A percentile compares a stretch with the other conserved stretches of the same genome.
These are phyloP conservation scores for Candida nitratophila DNA, from an alignment of 805 yeast species.

Conservation along the genomic window DNA sequence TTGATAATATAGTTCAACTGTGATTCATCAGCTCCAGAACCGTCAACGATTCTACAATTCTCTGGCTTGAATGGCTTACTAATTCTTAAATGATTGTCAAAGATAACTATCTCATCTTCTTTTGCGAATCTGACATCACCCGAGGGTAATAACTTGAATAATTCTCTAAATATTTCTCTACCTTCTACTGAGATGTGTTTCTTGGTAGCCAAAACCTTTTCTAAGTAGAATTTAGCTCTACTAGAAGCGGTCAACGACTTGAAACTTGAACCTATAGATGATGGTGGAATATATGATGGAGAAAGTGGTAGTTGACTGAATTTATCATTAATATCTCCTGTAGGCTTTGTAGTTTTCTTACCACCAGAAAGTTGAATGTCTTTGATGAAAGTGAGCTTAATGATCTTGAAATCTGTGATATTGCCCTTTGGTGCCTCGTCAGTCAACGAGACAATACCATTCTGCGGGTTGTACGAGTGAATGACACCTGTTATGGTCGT, in stretches of 20 bases:
- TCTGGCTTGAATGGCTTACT: slow-evolving; percentile 33
- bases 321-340: slow-evolving; percentile 12
- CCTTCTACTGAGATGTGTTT: slow-evolving; percentile 20
- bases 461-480: slow-evolving; percentile 49
- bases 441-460: slow-evolving; percentile 35
- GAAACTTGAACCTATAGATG: not conserved
- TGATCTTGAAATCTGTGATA: slow-evolving; percentile 34
- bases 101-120: slow-evolving; percentile 29
- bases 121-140: slow-evolving; percentile 28
- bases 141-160: slow-evolving; percentile 21
- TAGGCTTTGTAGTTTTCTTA: slow-evolving; percentile 15
- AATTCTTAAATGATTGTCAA: slow-evolving; percentile 29
- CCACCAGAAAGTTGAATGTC: slow-evolving; percentile 36
- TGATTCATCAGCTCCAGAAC: slow-evolving; percentile 17
- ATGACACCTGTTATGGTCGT: slow-evolving; percentile 53
- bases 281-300: slow-evolving; percentile 9
- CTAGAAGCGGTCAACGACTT: not conserved
- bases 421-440: slow-evolving; percentile 17
- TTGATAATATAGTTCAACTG: slow-evolving; percentile 32
- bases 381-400: slow-evolving; percentile 54
- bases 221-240: slow-evolving; percentile 12
- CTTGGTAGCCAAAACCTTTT: slow-evolving; percentile 13
- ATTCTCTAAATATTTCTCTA: slow-evolving; percentile 16
- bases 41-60: slow-evolving; percentile 18
- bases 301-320: slow-evolving; percentile 12